Percentiles rank a stretch among this genome's conserved stretches.
These are phyloP conservation scores for Noccaea bulbosa DNA, from an alignment of 345 rosid genomes.

Conservation along the genomic window DNA sequence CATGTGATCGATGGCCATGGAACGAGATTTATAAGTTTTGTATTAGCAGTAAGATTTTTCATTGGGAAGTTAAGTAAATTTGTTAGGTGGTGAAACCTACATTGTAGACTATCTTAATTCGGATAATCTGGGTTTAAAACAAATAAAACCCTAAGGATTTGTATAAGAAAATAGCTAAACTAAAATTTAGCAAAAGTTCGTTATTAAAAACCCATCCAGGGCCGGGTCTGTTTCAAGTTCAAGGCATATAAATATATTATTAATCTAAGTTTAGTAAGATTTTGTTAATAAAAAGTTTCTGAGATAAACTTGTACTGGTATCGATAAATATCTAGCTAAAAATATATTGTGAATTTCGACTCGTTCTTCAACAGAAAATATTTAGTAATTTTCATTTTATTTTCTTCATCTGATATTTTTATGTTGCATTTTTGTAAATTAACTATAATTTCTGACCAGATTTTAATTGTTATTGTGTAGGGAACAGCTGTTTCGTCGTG, in stretches of 20 bases:
- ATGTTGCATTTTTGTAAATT: too few relatives aligned
- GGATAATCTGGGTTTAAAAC: background rate
- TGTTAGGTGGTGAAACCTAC: background rate
- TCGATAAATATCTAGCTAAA: background rate
- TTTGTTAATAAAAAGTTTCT: background rate
- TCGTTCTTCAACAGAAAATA: too few relatives aligned
- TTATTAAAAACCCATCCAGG: background rate
- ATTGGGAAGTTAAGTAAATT: background rate
- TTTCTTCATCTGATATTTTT: too few relatives aligned
- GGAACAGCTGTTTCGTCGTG: constrained; percentile 41
- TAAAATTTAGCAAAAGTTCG: background rate
- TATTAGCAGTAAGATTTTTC: background rate
- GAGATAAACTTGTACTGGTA: background rate
- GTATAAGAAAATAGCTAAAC: too few relatives aligned
- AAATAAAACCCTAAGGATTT: background rate
- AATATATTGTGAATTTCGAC: background rate
- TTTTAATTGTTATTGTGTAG: constrained; percentile 7
- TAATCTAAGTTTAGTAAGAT: background rate
- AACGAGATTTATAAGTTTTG: background rate
- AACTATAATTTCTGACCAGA: too few relatives aligned
- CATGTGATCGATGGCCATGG: background rate
- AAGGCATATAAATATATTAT: background rate
- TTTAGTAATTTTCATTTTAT: too few relatives aligned
- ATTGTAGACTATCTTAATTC: background rate
- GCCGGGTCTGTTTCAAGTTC: too few relatives aligned